Conservation (phyloP, 129 eudicot species). For the Artemisia annua region DNA sequence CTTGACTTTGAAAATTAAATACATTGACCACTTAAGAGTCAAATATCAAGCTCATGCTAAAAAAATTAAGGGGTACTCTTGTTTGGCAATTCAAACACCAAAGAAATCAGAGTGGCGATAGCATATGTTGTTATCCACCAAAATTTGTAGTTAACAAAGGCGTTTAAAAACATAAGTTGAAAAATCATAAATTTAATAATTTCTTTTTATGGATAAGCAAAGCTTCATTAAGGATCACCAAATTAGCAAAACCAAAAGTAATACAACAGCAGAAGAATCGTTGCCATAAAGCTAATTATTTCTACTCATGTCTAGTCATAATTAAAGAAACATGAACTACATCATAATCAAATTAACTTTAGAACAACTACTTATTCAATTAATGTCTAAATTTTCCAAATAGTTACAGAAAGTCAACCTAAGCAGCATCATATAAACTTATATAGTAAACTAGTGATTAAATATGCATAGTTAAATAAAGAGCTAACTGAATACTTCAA, state of each 20-base stretch:
- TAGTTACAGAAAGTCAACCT: conserved; percentile 1
- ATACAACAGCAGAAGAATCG: too few species aligned
- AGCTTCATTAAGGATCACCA: too few species aligned
- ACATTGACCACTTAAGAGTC: too few species aligned
- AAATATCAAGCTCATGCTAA: neutral
- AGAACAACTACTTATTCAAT: neutral
- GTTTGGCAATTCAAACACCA: neutral
- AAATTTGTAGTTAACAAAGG: too few species aligned
- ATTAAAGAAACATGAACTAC: neutral
- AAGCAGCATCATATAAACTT: conserved; percentile 3
- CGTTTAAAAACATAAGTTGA: too few species aligned
- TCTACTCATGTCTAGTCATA: neutral
- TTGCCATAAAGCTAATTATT: too few species aligned
- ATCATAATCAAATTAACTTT: neutral
- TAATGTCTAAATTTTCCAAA: neutral
- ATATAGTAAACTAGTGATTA: neutral
- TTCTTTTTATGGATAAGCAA: too few species aligned
- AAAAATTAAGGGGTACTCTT: neutral
- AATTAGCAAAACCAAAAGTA: too few species aligned
- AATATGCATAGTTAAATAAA: conserved; percentile 26
- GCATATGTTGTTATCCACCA: neutral
- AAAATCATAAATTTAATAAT: too few species aligned
- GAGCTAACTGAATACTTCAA: too few species aligned
- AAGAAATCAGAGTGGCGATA: neutral
- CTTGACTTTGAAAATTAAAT: neutral